Evolutionary conservation across 2,329 filamentous ascomycete species (phyloP).

Genomic region (Cryphonectria carpinicola): DNA sequence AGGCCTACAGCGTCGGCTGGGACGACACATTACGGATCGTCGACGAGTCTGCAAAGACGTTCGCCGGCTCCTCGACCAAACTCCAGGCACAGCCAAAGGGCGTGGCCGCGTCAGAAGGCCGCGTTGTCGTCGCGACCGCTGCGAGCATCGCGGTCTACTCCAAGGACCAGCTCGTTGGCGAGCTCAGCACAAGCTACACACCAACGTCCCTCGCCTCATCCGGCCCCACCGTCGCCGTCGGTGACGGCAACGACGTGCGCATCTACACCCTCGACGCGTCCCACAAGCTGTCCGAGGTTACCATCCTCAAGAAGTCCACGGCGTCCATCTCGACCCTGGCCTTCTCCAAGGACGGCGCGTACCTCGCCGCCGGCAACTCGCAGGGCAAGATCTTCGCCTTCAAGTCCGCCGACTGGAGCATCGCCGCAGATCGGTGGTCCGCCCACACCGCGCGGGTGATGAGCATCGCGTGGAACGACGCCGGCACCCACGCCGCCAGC

Average conservation of each 20-base stretch:
- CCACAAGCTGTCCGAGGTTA: constrained; percentile 56
- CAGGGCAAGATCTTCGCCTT: constrained; percentile 89
- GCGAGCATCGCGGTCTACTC: constrained; percentile 58
- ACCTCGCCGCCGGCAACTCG: constrained; percentile 81
- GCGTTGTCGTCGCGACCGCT: constrained; percentile 62
- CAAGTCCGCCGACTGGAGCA: constrained; percentile 63
- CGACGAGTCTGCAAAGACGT: constrained; percentile 75
- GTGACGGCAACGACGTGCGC: constrained; percentile 70
- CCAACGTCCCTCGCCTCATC: constrained; percentile 74
- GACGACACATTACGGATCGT: constrained; percentile 86
- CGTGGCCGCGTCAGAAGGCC: constrained; percentile 58
- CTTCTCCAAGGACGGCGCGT: constrained; percentile 77
- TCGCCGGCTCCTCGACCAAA: constrained; percentile 69
- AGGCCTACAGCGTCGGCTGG: constrained; percentile 89
- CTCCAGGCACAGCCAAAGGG: constrained; percentile 82
- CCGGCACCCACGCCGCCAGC: constrained; percentile 78
- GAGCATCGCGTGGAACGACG: constrained; percentile 73
- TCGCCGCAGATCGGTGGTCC: constrained; percentile 77
- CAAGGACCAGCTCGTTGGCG: constrained; percentile 62
- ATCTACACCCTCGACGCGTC: constrained; percentile 69
- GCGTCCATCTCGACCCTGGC: constrained; percentile 77
- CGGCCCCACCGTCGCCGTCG: constrained; percentile 72
- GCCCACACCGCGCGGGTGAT: constrained; percentile 63
- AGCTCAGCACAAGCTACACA: constrained; percentile 62
- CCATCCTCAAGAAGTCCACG: constrained; percentile 69